Evolutionary conservation across 2,329 filamentous ascomycete genomes (phyloP), one percentile per base, ranked within the genome.

Genomic region (Fusarium metavorans): DNA sequence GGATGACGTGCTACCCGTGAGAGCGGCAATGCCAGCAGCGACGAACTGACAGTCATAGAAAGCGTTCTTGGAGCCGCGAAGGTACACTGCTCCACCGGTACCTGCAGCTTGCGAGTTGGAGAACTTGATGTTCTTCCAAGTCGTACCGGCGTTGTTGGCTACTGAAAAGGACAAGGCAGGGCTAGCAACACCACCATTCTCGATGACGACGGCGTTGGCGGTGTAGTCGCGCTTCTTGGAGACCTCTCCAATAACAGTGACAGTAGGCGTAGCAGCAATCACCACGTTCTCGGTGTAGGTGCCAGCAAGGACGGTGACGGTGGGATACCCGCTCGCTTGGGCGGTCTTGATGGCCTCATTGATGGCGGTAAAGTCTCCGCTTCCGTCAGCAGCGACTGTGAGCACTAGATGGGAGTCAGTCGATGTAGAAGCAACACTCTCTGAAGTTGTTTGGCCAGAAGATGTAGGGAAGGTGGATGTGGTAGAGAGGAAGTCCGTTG

Each of bases 331-430:
- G 60, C 82, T 82, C 82, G 74, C 70, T 35, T 77, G 76, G 1
- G 86, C 86, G 34, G 84, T 85, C 5, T 81, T 78, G 20, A 87
- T 81, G 32, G 85, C 85, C 18, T 83, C 80, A 59, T 81, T 82
- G 73, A 88, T 86, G 13, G 81, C 84, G 18, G 84, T 85, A 66
- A 84, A 87, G 57, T 86, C 83, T 23, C 82, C 85, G 25, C 80
- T 83, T 34, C 84, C 84, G 71, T 86, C 85, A 1, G 81, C 67
- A 18, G 85, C 84, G 59, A 87, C 86, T 2, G 85, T 86, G 35
- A 87, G 81, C 10, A 80, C 81, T 78, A 69, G 10, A 70, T 41
- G 54, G 34, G 64, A 62, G 69, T 78, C 68, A 72, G 76, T 68
- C 4, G 76, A 67, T 67, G 75, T 70, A 60, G 67, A 25, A 30